Base-by-base conservation (phyloP, 805 yeast species). In the Lachancea dasiensis region DNA sequence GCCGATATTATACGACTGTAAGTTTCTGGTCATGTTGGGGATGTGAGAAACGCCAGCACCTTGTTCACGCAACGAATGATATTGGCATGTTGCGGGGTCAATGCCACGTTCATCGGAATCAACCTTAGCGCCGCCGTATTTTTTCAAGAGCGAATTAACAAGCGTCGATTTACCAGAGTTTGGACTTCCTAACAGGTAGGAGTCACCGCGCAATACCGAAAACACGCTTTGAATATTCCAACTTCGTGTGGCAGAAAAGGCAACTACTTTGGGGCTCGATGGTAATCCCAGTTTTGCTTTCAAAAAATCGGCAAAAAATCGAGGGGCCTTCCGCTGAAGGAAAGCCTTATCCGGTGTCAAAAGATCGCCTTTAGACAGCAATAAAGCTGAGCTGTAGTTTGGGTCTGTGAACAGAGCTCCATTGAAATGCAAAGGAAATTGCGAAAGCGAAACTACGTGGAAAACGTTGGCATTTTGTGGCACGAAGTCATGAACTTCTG, bases 151-250 rank as follows among this genome's bases (percentile, higher is more conserved):
- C 14, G 75, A 50, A 46, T 70, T 73, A 1, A 81, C 65, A 25
- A 83, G 47, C 2, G 81, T 68, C 2, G 86, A 76, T 53, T 83
- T 83, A 1, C 94, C 94, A 10, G 74, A 68, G 50, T 83, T 83
- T 8, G 81, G 76, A 41, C 69, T 69, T 1, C 94, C 94, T 15
- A 82, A 61, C 21, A 83, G 56, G 49, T 73, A 78, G 6, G 72
- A 55, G 22, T 62, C 59, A 8, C 47, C 43, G 13, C 45, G 49
- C 31, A 60, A 31, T 27, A 46, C 29, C 2, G 58, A 39, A 20
- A 36, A 50, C 16, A 51, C 44, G 5, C 48, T 37, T 11, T 45
- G 46, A 4, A 60, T 30, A 26, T 58, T 57, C 64, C 64, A 60
- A 3, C 44, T 38, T 25, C 47, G 53, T 1, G 45, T 9, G 1